Base-by-base conservation (phyloP, 1,284 basidiomycete species). In the Neonothopanus nambi region DNA sequence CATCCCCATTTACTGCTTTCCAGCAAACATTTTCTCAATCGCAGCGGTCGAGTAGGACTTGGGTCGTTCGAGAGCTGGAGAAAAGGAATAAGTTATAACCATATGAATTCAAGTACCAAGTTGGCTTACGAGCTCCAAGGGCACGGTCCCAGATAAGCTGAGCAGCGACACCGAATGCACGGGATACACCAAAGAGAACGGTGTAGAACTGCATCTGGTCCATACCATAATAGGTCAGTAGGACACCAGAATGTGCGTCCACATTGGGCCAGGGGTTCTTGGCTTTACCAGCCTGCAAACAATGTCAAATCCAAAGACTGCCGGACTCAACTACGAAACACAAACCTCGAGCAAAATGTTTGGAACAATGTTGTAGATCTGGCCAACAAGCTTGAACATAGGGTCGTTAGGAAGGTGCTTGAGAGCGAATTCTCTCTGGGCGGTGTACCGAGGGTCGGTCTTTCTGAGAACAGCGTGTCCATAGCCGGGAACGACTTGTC, bases 391-490 rank as follows among this genome's bases (percentile, higher is more conserved):
- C 78, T 90, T 93, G 84, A 97, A 97, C 67, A 95, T 71, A 48
- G 91, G 87, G 77, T 96, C 89, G 30, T 90, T 72, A 30, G 91
- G 89, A 48, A 96, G 75, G 73, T 95, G 91, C 76, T 93, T 91
- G 65, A 93, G 77, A 28, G 93, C 95, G 63, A 97, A 97, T 73
- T 95, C 92, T 65, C 93, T 89, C 69, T 97, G 93, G 53, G 96
- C 96, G 57, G 85, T 89, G 81, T 98, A 98, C 58, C 96, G 93
- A 55, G 96, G 96, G 78, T 99, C 96, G 41, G 94, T 95, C 84
- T 96, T 96, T 71, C 95, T 84, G 58, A 99, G 81, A 48, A 99
- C 95, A 63, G 96, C 95, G 76, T 98, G 96, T 49, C 95, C 95
- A 67, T 95, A 95, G 51, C 94, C 94, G 48, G 94, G 94, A 52